Evolutionary conservation across 2,329 filamentous ascomycete genomes (phyloP).

Genomic region (Pseudocercospora musae): DNA sequence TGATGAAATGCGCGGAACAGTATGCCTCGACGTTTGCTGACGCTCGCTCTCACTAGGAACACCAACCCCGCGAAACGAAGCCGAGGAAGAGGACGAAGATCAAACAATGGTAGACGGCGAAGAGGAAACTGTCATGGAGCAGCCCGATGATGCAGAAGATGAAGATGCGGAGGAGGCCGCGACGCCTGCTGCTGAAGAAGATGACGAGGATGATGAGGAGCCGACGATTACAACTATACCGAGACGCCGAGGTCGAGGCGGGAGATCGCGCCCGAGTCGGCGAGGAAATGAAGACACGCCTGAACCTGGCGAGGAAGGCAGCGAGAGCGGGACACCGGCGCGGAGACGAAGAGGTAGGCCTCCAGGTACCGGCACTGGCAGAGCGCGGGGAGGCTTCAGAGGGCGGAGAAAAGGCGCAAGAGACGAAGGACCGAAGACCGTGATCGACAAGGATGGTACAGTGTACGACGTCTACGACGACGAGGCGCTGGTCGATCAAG

Average conservation of each 20-base stretch:
- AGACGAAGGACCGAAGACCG: constrained; percentile 74
- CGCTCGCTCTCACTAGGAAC: constrained; percentile 21
- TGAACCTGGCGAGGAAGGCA: constrained; percentile 47
- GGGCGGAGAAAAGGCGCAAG: constrained; percentile 68
- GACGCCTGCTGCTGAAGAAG: constrained; percentile 28
- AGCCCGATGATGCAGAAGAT: constrained; percentile 23
- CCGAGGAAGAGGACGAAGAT: constrained; percentile 32
- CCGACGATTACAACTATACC: constrained; percentile 37
- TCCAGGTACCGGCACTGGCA: constrained; percentile 30
- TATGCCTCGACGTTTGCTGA: not conserved
- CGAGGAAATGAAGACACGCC: constrained; percentile 60
- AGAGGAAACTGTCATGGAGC: constrained; percentile 23
- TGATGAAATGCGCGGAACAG: too few species aligned
- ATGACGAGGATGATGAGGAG: constrained; percentile 32
- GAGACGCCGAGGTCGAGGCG: constrained; percentile 39
- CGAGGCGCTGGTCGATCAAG: constrained; percentile 83
- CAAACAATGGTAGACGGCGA: constrained; percentile 29
- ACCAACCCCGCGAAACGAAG: constrained; percentile 24
- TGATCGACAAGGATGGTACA: constrained; percentile 91
- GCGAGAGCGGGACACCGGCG: constrained; percentile 48
- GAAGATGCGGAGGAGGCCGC: constrained; percentile 26
- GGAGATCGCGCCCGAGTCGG: constrained; percentile 20
- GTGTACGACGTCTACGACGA: constrained; percentile 87
- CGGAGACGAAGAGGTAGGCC: constrained; percentile 51
- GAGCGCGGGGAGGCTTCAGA: constrained; percentile 61